Evolutionary conservation across 116 monocot genomes (phyloP), one percentile per base, ranked within the genome.

Genomic region (Thalassia testudinum): DNA sequence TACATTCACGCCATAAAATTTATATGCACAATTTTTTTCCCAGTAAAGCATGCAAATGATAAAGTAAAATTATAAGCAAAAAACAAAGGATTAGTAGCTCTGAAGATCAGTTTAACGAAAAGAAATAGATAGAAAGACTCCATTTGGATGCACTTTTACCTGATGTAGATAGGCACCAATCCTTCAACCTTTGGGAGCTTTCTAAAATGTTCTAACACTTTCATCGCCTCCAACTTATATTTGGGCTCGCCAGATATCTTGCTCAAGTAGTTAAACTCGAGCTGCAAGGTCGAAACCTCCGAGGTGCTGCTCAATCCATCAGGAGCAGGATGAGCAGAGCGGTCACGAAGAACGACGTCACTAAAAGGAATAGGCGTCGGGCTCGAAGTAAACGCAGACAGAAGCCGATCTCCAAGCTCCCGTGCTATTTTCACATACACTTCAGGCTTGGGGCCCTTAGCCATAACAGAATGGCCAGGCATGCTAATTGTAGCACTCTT

Each of bases 181-280:
- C 95, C 95, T 63, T 95, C 78, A 48, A 76, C 61, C 62, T 84
- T 95, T 8, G 88, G 88, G 57, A 95, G 85, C 14, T 63, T 67
- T 52, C 37, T 73, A 13, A 95, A 64, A 78, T 95, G 95, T 50
- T 95, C 78, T 49, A 95, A 64, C 16, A 85, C 85, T 69, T 95
- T 95, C 88, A 95, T 95, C 34, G 81, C 78, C 56, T 57, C 71
- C 43, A 62, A 60, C 24, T 73, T 66, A 73, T 95, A 95, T 60
- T 79, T 88, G 13, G 71, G 67, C 61, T 95, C 89, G 44, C 85
- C 89, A 25, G 79, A 76, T 64, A 95, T 24, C 47, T 68, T 48
- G 75, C 89, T 89, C 2, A 95, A 81, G 64, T 95, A 95, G 58
- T 79, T 89, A 58, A 89, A 89, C 61, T 95, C 95, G 59, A 95